Conservation (phyloP, 768 basidiomycete species). For the Termitomyces sp. region DNA sequence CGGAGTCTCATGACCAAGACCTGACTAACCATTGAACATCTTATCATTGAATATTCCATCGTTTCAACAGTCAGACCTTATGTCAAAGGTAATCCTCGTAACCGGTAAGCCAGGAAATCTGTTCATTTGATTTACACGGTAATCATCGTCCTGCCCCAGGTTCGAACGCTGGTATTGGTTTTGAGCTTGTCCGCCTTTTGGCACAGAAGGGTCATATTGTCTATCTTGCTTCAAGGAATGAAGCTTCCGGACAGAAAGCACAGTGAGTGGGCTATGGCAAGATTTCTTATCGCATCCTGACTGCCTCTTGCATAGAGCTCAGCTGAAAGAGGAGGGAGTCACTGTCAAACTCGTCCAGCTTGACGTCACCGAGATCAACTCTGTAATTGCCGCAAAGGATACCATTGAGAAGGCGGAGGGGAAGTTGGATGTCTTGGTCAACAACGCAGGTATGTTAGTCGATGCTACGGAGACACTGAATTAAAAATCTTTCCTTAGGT, state of each 20-base stretch:
- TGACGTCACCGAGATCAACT: slow-evolving; percentile 30
- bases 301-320: slow-evolving; percentile 7
- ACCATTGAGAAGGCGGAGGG: slow-evolving; percentile 33
- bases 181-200: slow-evolving; percentile 36
- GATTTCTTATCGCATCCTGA: not conserved
- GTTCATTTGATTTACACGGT: not conserved
- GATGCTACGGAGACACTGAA: not conserved
- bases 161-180: slow-evolving; percentile 40
- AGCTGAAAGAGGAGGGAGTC: slow-evolving; percentile 14
- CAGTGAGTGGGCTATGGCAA: slow-evolving; percentile 20
- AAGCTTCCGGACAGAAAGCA: slow-evolving; percentile 31
- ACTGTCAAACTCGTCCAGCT: slow-evolving; percentile 28
- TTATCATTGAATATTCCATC: not conserved
- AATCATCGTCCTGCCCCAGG: slow-evolving; percentile 17
- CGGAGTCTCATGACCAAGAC: not conserved
- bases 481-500: slow-evolving; percentile 13
- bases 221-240: slow-evolving; percentile 37
- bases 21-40: not conserved
- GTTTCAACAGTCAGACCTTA: not conserved
- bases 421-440: slow-evolving; percentile 37
- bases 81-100: slow-evolving; percentile 15
- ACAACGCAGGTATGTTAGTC: slow-evolving; percentile 32
- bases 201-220: slow-evolving; percentile 38
- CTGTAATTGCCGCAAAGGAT: slow-evolving; percentile 28
- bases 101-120: slow-evolving; percentile 6